Base-by-base conservation (phyloP, 108 stramenopile genomes). In the Cyclotella atomus region DNA sequence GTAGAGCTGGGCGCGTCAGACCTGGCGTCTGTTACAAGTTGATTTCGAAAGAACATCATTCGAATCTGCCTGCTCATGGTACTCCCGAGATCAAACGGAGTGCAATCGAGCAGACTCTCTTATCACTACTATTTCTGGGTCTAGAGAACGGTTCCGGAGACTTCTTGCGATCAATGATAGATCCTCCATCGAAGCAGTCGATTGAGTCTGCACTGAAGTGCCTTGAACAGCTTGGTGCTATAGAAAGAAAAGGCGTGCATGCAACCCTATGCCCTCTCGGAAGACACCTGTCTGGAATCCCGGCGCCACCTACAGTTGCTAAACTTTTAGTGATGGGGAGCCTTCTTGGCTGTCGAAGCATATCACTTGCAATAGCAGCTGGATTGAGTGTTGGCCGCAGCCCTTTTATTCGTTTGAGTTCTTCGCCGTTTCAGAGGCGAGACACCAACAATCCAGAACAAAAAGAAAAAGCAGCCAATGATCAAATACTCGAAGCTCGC, bases 11-110 rank as follows among this genome's bases (percentile, higher is more conserved):
- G 6, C 82, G 94, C 47, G 94, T 95, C 1, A 64, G 89, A 54
- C 82, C 75, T 4, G 94, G 94, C 27, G 84, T 78, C n/a, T 95
- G 94, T 68, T 95, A 91, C 84, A 95, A 95, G 59, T 72, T 95
- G 15, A 90, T 95, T 27, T 91, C 91, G 4, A 70, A 43, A 32
- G 65, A 67, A 19, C 83, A 90, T 27, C 70, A 77, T 71, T 56
- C 30, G 6, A 82, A 72, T 36, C 76, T 95, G 10, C 67, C 75
- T 4, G 86, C 91, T 17, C 91, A 95, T 53, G 83, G 87, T 2
- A 84, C 86, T 65, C 88, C 94, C 9, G 94, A 95, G 65, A 92
- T 95, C 29, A 77, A 73, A 28, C 75, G 94, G 36, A 89, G 90
- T 59, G 89, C 94, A 36, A 74, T 95, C 38, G 94, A 95, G 57